Base-by-base conservation (phyloP, 2,329 filamentous ascomycete genomes). In the Incumbomyces lentus region DNA sequence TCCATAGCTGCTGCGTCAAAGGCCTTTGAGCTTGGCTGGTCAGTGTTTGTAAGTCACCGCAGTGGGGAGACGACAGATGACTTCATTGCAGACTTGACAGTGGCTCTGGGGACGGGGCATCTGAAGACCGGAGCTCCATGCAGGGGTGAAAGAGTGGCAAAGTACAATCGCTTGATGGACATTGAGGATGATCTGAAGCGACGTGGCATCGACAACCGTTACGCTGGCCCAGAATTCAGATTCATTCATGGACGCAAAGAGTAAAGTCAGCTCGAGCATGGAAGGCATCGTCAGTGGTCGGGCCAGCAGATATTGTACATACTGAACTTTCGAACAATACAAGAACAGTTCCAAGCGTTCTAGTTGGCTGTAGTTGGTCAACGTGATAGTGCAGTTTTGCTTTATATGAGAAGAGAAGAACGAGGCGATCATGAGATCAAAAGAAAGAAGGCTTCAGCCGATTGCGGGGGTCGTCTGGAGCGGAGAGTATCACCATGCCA, bases 81-180 rank as follows among this genome's bases (percentile, higher is more conserved):
- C 48, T 69, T 69, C 51, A 68, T 70, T 44, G 64, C 67, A 8
- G 67, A 70, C 53, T 46, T 70, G 7, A 59, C 60, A 0, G 65
- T 69, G 2, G 66, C 57, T 7, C 52, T 69, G 2, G 44, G 60
- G 6, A 58, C 63, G 2, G 67, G 67, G 4, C 65, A 69, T 55
- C 44, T 69, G 32, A 69, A 69, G 50, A 60, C 64, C 14, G 66
- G 67, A 32, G 59, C 60, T 14, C 67, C 67, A 1, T 62, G 58
- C 42, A 59, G 67, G 6, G 64, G 66, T 6, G 67, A 69, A 58
- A 56, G 65, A 29, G 61, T 69, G 7, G 66, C 57, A 31, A 70
- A 69, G 52, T 68, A 68, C 54, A 70, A 69, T 52, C 63, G 66
- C 2, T 53, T 69, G 22, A 63, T 69, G 62, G 66, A 69, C 49